phyloP scores from a whole-genome alignment of 2,329 filamentous ascomycete genomes.

The Leptosphaerulina australis region DNA sequence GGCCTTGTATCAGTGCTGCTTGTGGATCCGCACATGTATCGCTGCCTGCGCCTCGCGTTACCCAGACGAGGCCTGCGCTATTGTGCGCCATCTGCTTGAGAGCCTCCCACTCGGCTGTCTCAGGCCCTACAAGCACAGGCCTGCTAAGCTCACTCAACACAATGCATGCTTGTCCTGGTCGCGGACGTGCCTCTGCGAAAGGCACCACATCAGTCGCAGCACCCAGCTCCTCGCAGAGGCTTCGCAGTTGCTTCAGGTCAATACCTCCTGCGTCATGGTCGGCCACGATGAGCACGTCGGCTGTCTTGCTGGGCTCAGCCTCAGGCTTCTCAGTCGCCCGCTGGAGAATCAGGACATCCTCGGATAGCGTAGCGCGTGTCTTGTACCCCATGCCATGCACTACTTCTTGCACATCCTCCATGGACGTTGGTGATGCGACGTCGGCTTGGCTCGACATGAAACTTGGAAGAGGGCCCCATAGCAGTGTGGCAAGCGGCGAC shows the following conservation, averaged over 20 bases:
- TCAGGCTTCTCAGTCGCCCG: no score
- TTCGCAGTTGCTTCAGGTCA: background rate
- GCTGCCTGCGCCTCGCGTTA: constrained; percentile 25
- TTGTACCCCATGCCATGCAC: background rate
- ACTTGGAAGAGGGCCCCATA: background rate
- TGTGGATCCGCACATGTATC: constrained; percentile 17
- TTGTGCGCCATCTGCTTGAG: constrained; percentile 18
- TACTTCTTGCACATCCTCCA: background rate
- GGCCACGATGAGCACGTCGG: background rate
- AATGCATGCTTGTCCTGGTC: background rate
- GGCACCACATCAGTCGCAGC: background rate
- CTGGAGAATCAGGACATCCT: no score
- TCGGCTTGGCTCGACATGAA: background rate
- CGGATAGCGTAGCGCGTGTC: no score
- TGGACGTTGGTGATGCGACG: background rate
- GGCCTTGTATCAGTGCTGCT: constrained; percentile 20
- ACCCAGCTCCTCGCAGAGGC: background rate
- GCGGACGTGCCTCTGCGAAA: background rate
- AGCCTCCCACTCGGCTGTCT: constrained; percentile 3
- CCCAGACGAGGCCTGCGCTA: constrained; percentile 26
- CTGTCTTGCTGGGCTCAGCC: background rate
- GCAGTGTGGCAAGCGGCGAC: background rate
- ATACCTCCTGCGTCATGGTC: background rate
- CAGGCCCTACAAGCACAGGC: constrained; percentile 10
- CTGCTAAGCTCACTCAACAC: constrained; percentile 19